phyloP scores from a whole-genome alignment of 768 basidiomycete genomes.

The Phanerochaete sordida region DNA sequence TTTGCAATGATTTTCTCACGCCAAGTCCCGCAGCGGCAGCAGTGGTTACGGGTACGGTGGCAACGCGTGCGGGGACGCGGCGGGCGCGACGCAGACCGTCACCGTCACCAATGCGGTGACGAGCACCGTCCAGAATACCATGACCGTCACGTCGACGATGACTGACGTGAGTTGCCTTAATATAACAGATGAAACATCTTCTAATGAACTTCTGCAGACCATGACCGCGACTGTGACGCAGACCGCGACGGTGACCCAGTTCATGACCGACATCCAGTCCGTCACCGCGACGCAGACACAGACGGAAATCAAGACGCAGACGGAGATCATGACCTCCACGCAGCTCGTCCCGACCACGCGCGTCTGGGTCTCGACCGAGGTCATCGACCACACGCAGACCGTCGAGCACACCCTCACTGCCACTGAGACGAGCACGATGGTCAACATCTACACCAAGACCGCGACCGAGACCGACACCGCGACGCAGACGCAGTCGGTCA shows the following conservation, averaged over 20 bases:
- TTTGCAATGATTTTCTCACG: slow-evolving; percentile 5
- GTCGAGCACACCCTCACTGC: slow-evolving; percentile 59
- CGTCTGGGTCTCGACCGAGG: slow-evolving; percentile 64
- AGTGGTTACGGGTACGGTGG: slow-evolving; percentile 14
- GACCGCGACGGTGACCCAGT: slow-evolving; percentile 37
- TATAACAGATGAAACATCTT: too few species aligned
- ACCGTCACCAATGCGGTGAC: slow-evolving; percentile 35
- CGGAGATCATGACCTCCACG: slow-evolving; percentile 30
- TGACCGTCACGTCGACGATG: slow-evolving; percentile 28
- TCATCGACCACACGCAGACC: slow-evolving; percentile 49
- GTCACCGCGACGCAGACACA: slow-evolving; percentile 19
- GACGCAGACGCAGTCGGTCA: slow-evolving; percentile 42
- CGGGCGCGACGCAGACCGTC: neutral
- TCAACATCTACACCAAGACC: slow-evolving; percentile 49
- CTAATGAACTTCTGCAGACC: slow-evolving; percentile 32
- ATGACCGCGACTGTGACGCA: slow-evolving; percentile 43
- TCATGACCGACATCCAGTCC: slow-evolving; percentile 33
- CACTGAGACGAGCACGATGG: slow-evolving; percentile 56
- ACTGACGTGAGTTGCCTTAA: slow-evolving; percentile 21
- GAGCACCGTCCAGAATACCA: slow-evolving; percentile 20
- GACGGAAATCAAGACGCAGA: slow-evolving; percentile 20
- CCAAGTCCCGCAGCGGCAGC: slow-evolving; percentile 1
- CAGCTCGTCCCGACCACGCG: slow-evolving; percentile 59
- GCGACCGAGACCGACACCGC: slow-evolving; percentile 31
- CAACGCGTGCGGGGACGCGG: neutral